A percentile compares a stretch with the other conserved stretches of the same genome.
Conservation (phyloP, 192 early-diverging fungal species). For the Coemansia sp. region DNA sequence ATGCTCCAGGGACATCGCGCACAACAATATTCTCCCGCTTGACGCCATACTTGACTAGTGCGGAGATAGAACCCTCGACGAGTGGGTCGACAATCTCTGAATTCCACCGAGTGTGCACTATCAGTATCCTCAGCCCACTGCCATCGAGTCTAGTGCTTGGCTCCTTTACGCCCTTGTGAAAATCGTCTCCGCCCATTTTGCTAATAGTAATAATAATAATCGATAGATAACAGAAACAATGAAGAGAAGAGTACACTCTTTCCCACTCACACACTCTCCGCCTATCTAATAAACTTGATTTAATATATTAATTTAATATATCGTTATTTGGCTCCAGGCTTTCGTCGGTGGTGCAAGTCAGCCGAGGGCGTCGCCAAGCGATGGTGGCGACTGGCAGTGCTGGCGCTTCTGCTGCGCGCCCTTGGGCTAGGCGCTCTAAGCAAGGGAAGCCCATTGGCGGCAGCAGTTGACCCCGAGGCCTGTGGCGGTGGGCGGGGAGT, state of each 20-base stretch:
- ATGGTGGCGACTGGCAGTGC: background rate
- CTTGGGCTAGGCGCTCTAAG: background rate
- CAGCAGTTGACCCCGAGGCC: background rate
- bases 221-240: background rate
- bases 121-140: constrained; percentile 67
- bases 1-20: constrained; percentile 87
- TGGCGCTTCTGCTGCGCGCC: constrained; percentile 3
- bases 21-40: constrained; percentile 73
- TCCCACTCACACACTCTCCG: background rate
- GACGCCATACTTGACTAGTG: constrained; percentile 75
- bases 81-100: constrained; percentile 80
- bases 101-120: constrained; percentile 98
- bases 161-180: constrained; percentile 76
- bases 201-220: background rate
- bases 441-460: background rate
- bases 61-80: constrained; percentile 70
- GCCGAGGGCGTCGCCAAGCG: background rate
- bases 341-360: background rate
- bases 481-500: constrained; percentile 10
- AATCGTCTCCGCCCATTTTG: constrained; percentile 59
- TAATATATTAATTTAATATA: background rate
- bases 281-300: background rate
- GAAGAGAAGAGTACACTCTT: background rate
- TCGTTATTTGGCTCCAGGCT: background rate
- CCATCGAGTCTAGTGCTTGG: constrained; percentile 65